Base-by-base conservation (phyloP, 1,139 yeast species). In the Suhomyces atakaporum region DNA sequence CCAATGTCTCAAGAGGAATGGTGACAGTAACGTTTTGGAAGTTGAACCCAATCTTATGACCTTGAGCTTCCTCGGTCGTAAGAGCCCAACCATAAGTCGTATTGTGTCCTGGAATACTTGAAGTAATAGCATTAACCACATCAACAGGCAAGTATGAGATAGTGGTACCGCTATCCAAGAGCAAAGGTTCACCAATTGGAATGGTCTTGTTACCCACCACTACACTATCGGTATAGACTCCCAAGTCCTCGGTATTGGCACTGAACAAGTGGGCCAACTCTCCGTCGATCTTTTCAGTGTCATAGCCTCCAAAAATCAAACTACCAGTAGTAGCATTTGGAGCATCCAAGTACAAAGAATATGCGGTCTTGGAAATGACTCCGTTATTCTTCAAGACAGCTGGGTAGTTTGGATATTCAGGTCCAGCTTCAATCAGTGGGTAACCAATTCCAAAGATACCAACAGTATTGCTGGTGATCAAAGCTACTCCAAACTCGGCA, bases 141-240 rank as follows among this genome's bases (percentile, higher is more conserved):
- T 26, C 13, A 5, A 4, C 7, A 4, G 87, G 84, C 2, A 79
- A 56, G 44, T 71, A 73, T 4, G 82, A 67, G 35, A 77, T 58
- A 2, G 89, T 77, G 6, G 89, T 75, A 27, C 92, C 92, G 2
- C 86, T 75, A 56, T 84, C 92, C 27, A 84, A 58, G 29, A 80
- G 55, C 2, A 81, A 16, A 5, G 25, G n/a, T 7, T 9, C 10
- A 7, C 14, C 13, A 18, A n/a, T 7, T 2, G n/a, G 7, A 7
- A 22, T 6, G 8, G 26, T 9, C 1, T n/a, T 16, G 18, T 20
- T 22, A 9, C 19, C 33, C 6, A 15, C 25, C 8, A 11, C 4
- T 58, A 58, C 18, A 63, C 50, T 40, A 50, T 56, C 35, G 46
- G 43, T 19, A 46, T 19, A 11, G 7, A 34, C 20, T 6, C 11